Percentiles rank a stretch among this genome's conserved stretches.
These are phyloP conservation scores for Fusarium longipes DNA, from an alignment of 2,329 filamentous ascomycete species.

Conservation along the genomic window DNA sequence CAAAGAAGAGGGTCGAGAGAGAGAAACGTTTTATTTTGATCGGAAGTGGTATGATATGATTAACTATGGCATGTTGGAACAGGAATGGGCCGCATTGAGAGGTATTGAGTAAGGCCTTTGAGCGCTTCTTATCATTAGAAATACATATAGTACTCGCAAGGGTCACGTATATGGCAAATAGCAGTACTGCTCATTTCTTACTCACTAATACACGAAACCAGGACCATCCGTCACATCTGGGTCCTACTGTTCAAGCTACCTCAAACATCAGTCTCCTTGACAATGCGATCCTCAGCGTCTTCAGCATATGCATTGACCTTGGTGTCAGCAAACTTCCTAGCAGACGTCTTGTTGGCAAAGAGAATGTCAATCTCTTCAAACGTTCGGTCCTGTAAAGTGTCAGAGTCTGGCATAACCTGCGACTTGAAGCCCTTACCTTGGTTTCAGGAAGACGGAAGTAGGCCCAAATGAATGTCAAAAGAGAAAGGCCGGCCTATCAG, in stretches of 20 bases:
- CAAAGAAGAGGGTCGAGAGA: slow-evolving; percentile 54
- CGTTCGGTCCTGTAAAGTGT: slow-evolving; percentile 38
- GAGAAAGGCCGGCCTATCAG: slow-evolving; percentile 42
- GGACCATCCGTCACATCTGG: too few species aligned
- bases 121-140: not conserved
- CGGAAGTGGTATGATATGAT: slow-evolving; percentile 54
- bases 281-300: slow-evolving; percentile 1
- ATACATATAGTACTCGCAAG: too few species aligned
- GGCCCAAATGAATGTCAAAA: slow-evolving; percentile 47
- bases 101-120: not conserved
- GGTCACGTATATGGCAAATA: too few species aligned
- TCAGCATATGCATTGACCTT: slow-evolving; percentile 17
- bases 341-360: slow-evolving; percentile 48
- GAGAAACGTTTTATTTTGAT: slow-evolving; percentile 57
- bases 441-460: slow-evolving; percentile 53
- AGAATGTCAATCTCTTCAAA: slow-evolving; percentile 52
- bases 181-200: too few species aligned
- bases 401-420: too few species aligned
- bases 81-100: slow-evolving; percentile 50
- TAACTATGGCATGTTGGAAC: slow-evolving; percentile 52
- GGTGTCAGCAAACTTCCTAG: slow-evolving; percentile 50
- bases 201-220: not conserved
- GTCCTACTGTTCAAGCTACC: too few species aligned
- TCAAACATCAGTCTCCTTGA: slow-evolving; percentile 13
- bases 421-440: not conserved